Base-by-base conservation (phyloP, 139 green algal genomes). In the Chlamydomonas urium region DNA sequence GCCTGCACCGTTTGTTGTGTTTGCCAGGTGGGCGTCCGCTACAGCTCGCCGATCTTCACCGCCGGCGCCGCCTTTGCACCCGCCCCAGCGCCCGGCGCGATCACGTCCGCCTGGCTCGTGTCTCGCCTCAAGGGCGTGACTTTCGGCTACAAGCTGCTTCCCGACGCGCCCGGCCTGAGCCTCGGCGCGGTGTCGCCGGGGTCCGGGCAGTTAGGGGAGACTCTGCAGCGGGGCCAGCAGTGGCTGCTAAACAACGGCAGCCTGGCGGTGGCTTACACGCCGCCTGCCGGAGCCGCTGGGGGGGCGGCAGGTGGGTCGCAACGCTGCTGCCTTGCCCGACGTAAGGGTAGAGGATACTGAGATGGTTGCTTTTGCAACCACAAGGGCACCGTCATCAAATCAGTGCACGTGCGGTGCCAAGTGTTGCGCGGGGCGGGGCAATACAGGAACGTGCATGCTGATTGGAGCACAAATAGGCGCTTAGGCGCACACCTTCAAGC, bases 11-110 rank as follows among this genome's bases (percentile, higher is more conserved):
- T 24, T 58, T 57, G 31, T 38, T 47, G 45, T 69, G n/a, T 8
- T 29, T 47, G 74, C 1, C 66, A 75, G n/a, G 47, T 91, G 23
- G 87, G 87, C 2, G 36, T 85, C 72, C 74, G 87, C 4, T 92
- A 91, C 75, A 85, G 76, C 73, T 77, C 65, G 0, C 78, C 80
- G 0, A 0, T 23, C 0, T 45, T 84, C 14, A 82, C 79, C 3
- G 59, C 57, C 2, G 87, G 88, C 3, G 74, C 73, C 8, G 76
- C 88, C 24, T 48, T 86, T 19, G 60, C 66, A 35, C 78, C 76
- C 21, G 50, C 48, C 1, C 47, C 53, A 17, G 38, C 37, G 24
- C 45, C 38, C 24, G 53, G 17, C 53, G 42, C 42, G 42, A 35
- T 85, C 35, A 69, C 75, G 33, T 31, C 62, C 3, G 17, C 74